Conservation (phyloP, 345 rosid genomes). For the Triadica sebifera region DNA sequence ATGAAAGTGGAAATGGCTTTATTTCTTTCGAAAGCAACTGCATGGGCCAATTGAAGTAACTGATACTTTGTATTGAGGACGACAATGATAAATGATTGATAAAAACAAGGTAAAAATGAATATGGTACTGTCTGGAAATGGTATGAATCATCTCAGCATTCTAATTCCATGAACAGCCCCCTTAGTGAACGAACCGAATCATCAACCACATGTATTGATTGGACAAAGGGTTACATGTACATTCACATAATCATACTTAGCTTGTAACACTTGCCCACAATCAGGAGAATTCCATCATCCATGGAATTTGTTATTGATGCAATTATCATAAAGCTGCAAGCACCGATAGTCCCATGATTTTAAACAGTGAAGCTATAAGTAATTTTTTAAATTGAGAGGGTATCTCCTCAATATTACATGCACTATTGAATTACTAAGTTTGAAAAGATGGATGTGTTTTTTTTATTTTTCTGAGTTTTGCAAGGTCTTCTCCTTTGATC, state of each 20-base stretch:
- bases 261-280: neutral
- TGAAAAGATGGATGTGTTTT: neutral
- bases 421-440: neutral
- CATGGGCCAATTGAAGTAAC: constrained; percentile 4
- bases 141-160: neutral
- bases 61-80: neutral
- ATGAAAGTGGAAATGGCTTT: constrained; percentile 3
- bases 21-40: constrained; percentile 1
- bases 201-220: constrained; percentile 17
- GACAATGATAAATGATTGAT: neutral
- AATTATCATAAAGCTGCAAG: constrained; percentile 7
- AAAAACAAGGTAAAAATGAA: neutral
- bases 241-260: neutral
- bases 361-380: no score
- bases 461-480: no score
- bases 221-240: neutral
- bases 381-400: no score
- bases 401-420: no score
- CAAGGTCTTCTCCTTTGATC: no score
- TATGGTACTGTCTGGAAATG: neutral
- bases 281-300: neutral
- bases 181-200: neutral
- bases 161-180: constrained; percentile 4
- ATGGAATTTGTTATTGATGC: constrained; percentile 1
- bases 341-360: no score